Evolutionary conservation across 1,284 basidiomycete species (phyloP), one percentile per base, ranked within the genome.

Genomic region (Pseudomicrostroma phylloplanum): DNA sequence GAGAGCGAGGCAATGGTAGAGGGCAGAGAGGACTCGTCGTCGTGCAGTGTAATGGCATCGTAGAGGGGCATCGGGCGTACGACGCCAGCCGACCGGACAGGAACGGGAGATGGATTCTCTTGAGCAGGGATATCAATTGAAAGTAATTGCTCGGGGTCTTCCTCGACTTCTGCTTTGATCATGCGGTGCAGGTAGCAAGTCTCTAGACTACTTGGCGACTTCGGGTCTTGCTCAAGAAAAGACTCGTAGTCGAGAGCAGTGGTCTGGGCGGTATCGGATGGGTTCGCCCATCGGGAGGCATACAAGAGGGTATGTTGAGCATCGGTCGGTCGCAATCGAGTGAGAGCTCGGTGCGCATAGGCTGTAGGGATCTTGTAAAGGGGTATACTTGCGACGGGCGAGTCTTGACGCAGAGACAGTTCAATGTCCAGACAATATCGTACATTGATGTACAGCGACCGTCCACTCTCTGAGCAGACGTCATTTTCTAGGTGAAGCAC

Each of bases 31-130:
- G 51, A 23, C 21, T 54, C 51, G 25, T 54, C 51, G 21, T 54
- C 51, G 13, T 54, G 51, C 13, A 54, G 51, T 25, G 25, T 26
- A 21, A 54, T 54, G 21, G 51, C n/a, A 25, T 54, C 51, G 51
- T 54, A 54, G 13, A 54, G 13, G 17, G 51, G 51, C 51, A 54
- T 17, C 26, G 51, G 51, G 17, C 51, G 51, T 7, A 54, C n/a
- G 21, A 54, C 51, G 13, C 21, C 51, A 8, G 19, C 21, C 2
- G 51, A 25, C 19, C 21, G 19, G 8, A 15, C 21, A 19, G 51
- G 51, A 6, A 13, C 17, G 17, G 43, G 12, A 6, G 43, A 48
- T 12, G 12, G 17, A 17, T 48, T 12, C 30, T 36, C 30, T 36
- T 36, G 30, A 36, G 30, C 30, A 36, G 30, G 30, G 30, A 9